A percentile compares a stretch with the other conserved stretches of the same genome.
Conservation (phyloP, 2,329 filamentous ascomycete species). For the Apiospora kogelbergensis region DNA sequence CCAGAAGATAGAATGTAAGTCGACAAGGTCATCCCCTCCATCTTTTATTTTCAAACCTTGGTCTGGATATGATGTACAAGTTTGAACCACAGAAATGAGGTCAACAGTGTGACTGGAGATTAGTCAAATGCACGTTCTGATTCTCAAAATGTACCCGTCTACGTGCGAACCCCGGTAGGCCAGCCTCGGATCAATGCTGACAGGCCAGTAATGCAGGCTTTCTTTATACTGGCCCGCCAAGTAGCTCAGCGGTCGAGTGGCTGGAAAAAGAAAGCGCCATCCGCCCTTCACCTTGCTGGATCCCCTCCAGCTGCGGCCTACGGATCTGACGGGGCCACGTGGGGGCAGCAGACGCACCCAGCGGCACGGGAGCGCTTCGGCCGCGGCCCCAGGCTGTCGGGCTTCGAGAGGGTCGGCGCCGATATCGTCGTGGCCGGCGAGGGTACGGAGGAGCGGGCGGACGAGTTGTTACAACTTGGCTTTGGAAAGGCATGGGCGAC, state of each 20-base stretch:
- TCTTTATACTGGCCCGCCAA: too few relatives aligned
- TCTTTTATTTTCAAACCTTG: background rate
- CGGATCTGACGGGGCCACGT: conserved; percentile 47
- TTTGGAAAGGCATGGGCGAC: conserved; percentile 47
- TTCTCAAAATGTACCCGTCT: background rate
- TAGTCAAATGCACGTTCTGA: background rate
- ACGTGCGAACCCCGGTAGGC: too few relatives aligned
- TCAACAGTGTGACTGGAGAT: background rate
- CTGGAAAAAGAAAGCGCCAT: too few relatives aligned
- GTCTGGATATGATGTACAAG: background rate
- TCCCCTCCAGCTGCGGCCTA: too few relatives aligned
- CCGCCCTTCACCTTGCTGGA: too few relatives aligned
- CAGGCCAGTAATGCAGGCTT: too few relatives aligned
- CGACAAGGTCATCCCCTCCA: background rate
- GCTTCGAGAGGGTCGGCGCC: conserved; percentile 45
- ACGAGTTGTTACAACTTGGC: conserved; percentile 18
- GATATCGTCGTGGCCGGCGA: conserved; percentile 42
- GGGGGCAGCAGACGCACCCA: conserved; percentile 51
- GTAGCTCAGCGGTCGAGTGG: too few relatives aligned
- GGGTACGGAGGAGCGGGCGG: conserved; percentile 24
- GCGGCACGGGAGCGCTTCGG: conserved; percentile 41
- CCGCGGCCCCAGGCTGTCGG: conserved; percentile 34
- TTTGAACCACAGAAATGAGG: background rate
- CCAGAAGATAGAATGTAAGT: background rate
- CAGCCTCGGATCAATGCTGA: too few relatives aligned